Evolutionary conservation across 1,139 yeast genomes (phyloP).

Genomic region (Yamadazyma trypodendri): DNA sequence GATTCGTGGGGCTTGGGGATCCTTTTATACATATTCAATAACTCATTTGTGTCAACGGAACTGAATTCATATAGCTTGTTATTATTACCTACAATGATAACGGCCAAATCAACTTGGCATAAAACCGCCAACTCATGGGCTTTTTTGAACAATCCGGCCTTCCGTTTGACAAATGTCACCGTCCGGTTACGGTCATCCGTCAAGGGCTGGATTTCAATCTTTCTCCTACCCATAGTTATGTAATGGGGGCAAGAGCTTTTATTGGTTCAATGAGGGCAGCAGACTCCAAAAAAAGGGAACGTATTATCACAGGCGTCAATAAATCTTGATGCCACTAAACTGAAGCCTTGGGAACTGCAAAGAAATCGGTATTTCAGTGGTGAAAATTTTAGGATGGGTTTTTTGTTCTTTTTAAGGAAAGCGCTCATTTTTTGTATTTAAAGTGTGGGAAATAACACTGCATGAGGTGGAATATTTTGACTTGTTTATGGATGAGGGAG

Average conservation of each 20-base stretch:
- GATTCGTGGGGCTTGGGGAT: conserved; percentile 46
- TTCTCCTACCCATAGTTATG: conserved; percentile 87
- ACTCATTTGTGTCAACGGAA: conserved; percentile 63
- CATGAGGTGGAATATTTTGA: too few species aligned
- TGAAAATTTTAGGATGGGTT: conserved; percentile 2
- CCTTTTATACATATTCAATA: conserved; percentile 54
- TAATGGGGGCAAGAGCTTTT: not conserved
- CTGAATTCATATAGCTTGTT: conserved; percentile 80
- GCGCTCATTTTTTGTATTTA: conserved; percentile 2
- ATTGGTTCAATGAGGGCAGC: not conserved
- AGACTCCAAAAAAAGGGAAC: not conserved
- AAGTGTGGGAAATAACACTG: too few species aligned
- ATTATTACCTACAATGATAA: conserved; percentile 83
- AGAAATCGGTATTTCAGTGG: not conserved
- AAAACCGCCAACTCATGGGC: conserved; percentile 92
- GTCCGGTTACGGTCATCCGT: conserved; percentile 86
- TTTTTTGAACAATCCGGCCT: conserved; percentile 92
- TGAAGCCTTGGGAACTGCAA: not conserved
- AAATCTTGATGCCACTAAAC: too few species aligned
- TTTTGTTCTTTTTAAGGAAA: conserved; percentile 1
- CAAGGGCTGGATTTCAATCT: conserved; percentile 89
- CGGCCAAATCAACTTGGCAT: conserved; percentile 92
- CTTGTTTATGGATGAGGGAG: too few species aligned
- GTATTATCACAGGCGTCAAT: too few species aligned
- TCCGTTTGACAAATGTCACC: conserved; percentile 89